Percentiles rank a stretch among this genome's conserved stretches.
These are phyloP conservation scores for Ascochyta pisi DNA, from an alignment of 2,329 filamentous ascomycete genomes.

Conservation along the genomic window DNA sequence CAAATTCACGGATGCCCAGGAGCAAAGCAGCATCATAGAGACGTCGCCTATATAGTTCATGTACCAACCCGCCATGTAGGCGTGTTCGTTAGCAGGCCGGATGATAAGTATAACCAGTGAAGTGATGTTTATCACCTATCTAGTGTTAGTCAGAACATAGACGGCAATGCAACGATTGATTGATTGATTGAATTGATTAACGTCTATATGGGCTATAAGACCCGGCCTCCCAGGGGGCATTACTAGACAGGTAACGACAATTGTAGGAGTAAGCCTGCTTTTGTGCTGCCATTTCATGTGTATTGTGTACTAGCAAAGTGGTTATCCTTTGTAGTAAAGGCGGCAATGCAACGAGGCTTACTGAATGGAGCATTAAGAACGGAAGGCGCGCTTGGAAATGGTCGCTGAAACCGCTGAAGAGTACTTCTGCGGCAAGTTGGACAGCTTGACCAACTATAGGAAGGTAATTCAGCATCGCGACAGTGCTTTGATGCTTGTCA, in stretches of 20 bases:
- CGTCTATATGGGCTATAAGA: no score
- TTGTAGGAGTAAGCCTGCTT: no score
- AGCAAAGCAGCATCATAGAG: constrained; percentile 12
- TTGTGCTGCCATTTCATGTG: no score
- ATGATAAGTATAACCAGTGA: constrained; percentile 9
- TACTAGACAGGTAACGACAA: no score
- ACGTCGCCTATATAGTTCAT: constrained; percentile 13
- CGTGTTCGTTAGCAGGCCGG: constrained; percentile 9
- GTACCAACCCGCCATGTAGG: constrained; percentile 20
- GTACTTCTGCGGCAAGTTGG: constrained; percentile 13
- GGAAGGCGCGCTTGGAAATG: constrained; percentile 11
- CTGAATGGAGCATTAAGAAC: constrained; percentile 12
- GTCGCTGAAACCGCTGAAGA: constrained; percentile 17
- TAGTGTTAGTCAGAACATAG: not conserved
- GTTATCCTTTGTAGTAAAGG: no score
- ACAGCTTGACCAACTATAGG: constrained; percentile 16
- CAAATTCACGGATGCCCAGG: constrained; percentile 14
- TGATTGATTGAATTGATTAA: no score
- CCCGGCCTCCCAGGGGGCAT: no score
- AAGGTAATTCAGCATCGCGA: constrained; percentile 21
- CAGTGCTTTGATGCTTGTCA: constrained; percentile 1
- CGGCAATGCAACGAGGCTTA: constrained; percentile 2
- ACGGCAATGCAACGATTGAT: constrained; percentile 6
- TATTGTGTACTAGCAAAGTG: no score
- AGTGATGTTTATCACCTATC: not conserved